Evolutionary conservation across 2,329 filamentous ascomycete genomes (phyloP).

Genomic region (Graphilbum fragrans): DNA sequence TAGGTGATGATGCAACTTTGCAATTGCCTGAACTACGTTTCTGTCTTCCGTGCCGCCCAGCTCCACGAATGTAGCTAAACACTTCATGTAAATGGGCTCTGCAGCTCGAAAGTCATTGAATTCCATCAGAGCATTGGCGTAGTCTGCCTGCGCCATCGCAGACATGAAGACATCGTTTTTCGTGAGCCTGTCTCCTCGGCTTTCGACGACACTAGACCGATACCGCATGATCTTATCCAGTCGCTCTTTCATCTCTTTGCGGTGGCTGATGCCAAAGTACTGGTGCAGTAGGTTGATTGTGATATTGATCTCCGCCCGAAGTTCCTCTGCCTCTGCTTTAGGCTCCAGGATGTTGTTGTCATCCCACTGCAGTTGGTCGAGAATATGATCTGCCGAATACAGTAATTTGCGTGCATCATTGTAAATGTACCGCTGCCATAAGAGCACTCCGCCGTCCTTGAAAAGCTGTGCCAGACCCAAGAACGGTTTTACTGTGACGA

Average conservation of each 20-base stretch:
- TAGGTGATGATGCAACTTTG: slow-evolving; percentile 10
- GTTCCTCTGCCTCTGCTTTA: not conserved
- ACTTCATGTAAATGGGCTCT: slow-evolving; percentile 8
- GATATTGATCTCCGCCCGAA: slow-evolving; percentile 8
- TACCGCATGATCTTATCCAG: slow-evolving; percentile 5
- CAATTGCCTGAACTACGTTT: slow-evolving; percentile 6
- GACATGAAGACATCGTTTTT: slow-evolving; percentile 2
- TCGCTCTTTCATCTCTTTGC: slow-evolving; percentile 9
- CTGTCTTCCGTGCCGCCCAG: not conserved
- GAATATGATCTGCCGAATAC: slow-evolving; percentile 7
- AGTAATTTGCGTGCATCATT: slow-evolving; percentile 8
- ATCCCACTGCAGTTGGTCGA: slow-evolving; percentile 7
- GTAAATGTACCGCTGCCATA: slow-evolving; percentile 9
- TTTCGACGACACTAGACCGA: not conserved
- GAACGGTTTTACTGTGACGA: slow-evolving; percentile 9
- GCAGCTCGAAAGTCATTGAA: slow-evolving; percentile 9
- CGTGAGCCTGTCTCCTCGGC: too few relatives aligned
- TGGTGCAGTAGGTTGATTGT: slow-evolving; percentile 9
- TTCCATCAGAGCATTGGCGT: slow-evolving; percentile 11
- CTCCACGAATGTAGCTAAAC: slow-evolving; percentile 5
- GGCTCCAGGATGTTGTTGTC: too few relatives aligned
- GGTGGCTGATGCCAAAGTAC: slow-evolving; percentile 10
- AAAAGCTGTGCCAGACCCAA: slow-evolving; percentile 7
- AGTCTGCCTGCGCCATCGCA: slow-evolving; percentile 9
- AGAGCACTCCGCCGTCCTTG: slow-evolving; percentile 9